phyloP scores from a whole-genome alignment of 2,329 filamentous ascomycete genomes.

The Cordyceps fumosorosea region DNA sequence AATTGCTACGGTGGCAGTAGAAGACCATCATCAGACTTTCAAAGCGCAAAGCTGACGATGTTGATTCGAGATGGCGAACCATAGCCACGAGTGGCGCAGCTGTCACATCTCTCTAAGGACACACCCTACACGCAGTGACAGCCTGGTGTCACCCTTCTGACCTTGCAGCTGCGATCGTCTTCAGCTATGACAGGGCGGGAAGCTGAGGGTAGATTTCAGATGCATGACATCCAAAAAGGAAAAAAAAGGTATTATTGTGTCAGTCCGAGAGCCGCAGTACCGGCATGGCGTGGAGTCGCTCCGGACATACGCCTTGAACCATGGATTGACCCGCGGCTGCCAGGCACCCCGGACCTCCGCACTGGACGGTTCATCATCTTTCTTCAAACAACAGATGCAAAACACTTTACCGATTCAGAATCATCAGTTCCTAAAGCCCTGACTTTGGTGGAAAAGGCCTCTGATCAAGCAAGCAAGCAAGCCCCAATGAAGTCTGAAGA shows the following conservation, averaged over 20 bases:
- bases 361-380: neutral
- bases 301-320: neutral
- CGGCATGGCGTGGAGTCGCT: neutral
- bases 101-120: neutral
- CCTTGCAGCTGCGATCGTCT: neutral
- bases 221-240: neutral
- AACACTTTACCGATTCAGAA: neutral
- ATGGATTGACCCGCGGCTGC: neutral
- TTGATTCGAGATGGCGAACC: neutral
- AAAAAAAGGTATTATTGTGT: neutral
- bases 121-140: neutral
- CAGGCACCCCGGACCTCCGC: no score
- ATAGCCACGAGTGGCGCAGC: neutral
- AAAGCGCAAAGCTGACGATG: neutral
- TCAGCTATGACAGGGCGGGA: neutral
- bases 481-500: conserved; percentile 2
- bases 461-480: neutral
- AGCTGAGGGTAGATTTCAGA: neutral
- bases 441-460: neutral
- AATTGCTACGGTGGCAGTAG: neutral
- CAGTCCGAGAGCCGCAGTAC: neutral
- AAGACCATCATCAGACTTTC: neutral
- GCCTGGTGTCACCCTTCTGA: neutral
- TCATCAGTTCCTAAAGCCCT: no score
- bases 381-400: neutral